Evolutionary conservation across 116 monocot genomes (phyloP), one percentile per base, ranked within the genome.

Genomic region (Trichopus zeylanicus): DNA sequence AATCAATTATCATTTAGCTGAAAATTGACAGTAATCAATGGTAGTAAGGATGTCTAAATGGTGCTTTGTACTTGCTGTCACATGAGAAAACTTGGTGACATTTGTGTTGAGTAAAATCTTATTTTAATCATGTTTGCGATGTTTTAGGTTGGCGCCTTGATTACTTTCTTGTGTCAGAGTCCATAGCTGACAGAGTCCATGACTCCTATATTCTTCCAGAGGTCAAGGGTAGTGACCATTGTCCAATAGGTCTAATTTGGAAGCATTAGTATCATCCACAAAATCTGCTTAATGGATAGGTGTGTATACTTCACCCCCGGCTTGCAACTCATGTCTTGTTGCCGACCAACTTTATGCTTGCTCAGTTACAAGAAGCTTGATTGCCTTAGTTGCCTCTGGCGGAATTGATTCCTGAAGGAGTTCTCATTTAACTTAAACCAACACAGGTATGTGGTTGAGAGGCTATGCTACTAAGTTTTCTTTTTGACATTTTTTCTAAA

Each of bases 181-280:
- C 67, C 12, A 75, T 95, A 56, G 72, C 76, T 6, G 79, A 79
- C 57, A 69, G 77, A 42, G 87, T 80, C 18, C 64, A 95, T 55
- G 95, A 95, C 64, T 95, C 90, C 0, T 95, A 87, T 68, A 90
- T 90, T 75, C 68, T 90, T 51, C 90, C 95, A 21, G 74, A 95
- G 63, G 63, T 95, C 26, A 26, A n/a, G 28, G 95, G 90, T 9
- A 95, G 95, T 42, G 95, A 95, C 63, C 95, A 95, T 59, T 81
- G 86, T 38, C 90, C 95, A 21, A 73, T 95, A 57, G 95, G 95
- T 26, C 73, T 95, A 3, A 62, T 90, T 66, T 67, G 89, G 60
- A 86, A 84, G 78, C 57, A 7, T 22, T 49, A 49, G 3, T 23
- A 2, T 6, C 9, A 22, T 22, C 9, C 8, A 22, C 23, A 6